Evolutionary conservation across 2,329 filamentous ascomycete genomes (phyloP), one percentile per base, ranked within the genome.

Genomic region (Xenoacremonium recifei): DNA sequence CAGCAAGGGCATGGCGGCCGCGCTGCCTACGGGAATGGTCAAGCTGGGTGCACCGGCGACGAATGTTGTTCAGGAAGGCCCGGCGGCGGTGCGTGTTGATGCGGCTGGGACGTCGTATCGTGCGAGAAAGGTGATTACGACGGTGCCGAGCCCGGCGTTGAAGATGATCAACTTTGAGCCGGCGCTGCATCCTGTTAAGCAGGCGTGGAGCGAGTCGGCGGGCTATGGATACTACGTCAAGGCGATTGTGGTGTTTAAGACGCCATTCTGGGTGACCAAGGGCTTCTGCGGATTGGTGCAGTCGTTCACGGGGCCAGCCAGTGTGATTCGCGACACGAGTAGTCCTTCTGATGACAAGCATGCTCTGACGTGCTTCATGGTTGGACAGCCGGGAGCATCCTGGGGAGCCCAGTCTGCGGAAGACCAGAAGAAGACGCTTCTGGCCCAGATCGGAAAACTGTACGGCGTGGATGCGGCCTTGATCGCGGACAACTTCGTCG

Each of bases 271-370:
- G 29, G 6, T 9, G 6, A 43, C 54, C 3, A 44, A 41, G 1
- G 68, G 70, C 1, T 64, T 71, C 25, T 73, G 68, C 44, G 78
- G 77, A 3, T 59, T 73, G 1, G 58, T 63, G 1, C 66, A 71
- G 38, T 72, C 70, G 0, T 71, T 71, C 35, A 51, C 58, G 5
- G 76, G 75, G 0, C 76, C 76, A 0, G 66, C 67, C 3, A 55
- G 60, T 3, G 65, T 77, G 1, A 61, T 67, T 2, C 65, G 74
- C 15, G 76, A 80, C 40, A 73, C 66, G 3, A 53, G 54, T 37
- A 56, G 47, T 19, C 53, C 55, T 2, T 44, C 43, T 2, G 60
- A 64, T 18, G 37, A 48, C 4, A 59, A 64, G 35, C 57, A 58
- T 47, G 56, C 56, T 0, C 49, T 71, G 12, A 70, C 67, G 2